Conservation (phyloP, 331 rosid genomes). For the Erythrophleum ivorense region DNA sequence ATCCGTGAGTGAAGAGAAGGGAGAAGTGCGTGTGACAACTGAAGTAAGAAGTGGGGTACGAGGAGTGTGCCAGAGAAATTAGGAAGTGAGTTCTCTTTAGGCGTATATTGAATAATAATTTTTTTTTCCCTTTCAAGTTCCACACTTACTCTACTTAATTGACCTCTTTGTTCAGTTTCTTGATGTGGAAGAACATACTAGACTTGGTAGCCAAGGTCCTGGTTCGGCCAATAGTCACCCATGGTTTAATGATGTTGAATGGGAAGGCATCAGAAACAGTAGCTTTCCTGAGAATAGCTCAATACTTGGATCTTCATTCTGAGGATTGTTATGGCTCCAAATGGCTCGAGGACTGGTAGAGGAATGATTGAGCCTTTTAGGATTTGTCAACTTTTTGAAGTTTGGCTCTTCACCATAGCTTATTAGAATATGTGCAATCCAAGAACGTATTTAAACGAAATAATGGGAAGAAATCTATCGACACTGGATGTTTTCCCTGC, state of each 20-base stretch:
- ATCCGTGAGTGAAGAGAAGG: no score
- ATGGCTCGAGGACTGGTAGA: slow-evolving; percentile 92
- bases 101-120: no score
- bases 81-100: no score
- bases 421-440: slow-evolving; percentile 41
- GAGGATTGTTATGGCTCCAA: slow-evolving; percentile 62
- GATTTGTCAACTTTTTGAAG: slow-evolving; percentile 35
- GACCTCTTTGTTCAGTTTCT: slow-evolving; percentile 66
- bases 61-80: no score
- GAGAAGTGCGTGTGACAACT: no score
- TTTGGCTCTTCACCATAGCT: slow-evolving; percentile 27
- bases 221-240: slow-evolving; percentile 74
- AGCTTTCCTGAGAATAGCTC: slow-evolving; percentile 66
- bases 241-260: slow-evolving; percentile 83
- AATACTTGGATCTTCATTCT: slow-evolving; percentile 59
- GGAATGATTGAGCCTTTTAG: slow-evolving; percentile 37
- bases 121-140: no score
- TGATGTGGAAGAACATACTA: slow-evolving; percentile 72
- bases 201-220: slow-evolving; percentile 91
- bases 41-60: no score
- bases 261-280: slow-evolving; percentile 62
- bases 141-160: not conserved
- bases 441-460: not conserved
- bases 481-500: slow-evolving; percentile 21
- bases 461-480: slow-evolving; percentile 39